Percentiles rank a stretch among this genome's conserved stretches.
phyloP scores from a whole-genome alignment of 495 filamentous ascomycete genomes.

The Physcia stellaris region DNA sequence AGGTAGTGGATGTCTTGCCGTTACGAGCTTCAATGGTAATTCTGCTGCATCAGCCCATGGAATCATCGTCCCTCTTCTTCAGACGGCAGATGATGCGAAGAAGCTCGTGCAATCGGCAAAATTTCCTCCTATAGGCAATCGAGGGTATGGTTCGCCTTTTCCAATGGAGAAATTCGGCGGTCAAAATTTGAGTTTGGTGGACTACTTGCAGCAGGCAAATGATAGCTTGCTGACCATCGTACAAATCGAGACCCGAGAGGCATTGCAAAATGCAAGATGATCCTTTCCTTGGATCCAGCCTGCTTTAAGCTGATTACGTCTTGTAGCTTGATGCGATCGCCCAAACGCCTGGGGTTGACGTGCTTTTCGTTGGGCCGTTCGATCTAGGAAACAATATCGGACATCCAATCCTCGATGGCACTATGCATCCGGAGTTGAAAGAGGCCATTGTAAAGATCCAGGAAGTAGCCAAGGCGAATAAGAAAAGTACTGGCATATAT shows the following conservation, averaged over 20 bases:
- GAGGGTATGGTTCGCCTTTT: constrained; percentile 52
- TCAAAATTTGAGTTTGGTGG: constrained; percentile 34
- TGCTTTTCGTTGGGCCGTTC: constrained; percentile 68
- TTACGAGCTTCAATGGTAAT: not conserved
- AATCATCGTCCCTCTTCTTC: constrained; percentile 50
- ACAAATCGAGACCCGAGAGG: constrained; percentile 71
- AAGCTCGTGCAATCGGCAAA: constrained; percentile 45
- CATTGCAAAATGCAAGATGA: constrained; percentile 39
- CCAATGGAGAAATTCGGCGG: constrained; percentile 46
- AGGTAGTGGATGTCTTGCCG: constrained; percentile 21
- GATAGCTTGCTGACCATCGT: constrained; percentile 55
- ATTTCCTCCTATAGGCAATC: constrained; percentile 44
- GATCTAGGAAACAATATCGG: constrained; percentile 66
- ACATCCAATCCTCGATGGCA: constrained; percentile 46
- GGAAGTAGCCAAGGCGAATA: constrained; percentile 43
- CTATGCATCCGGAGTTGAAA: constrained; percentile 49
- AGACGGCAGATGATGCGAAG: constrained; percentile 48
- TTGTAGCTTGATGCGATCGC: constrained; percentile 52
- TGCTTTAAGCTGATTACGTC: constrained; percentile 1
- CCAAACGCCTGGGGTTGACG: constrained; percentile 53
- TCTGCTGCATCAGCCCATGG: constrained; percentile 16
- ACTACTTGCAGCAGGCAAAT: constrained; percentile 68
- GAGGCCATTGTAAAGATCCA: constrained; percentile 49
- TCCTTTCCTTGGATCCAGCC: not conserved
- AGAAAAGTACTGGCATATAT: constrained; percentile 62